A percentile compares a stretch with the other conserved stretches of the same genome.
phyloP scores from a whole-genome alignment of 345 rosid species.

The Acer yangbiense region DNA sequence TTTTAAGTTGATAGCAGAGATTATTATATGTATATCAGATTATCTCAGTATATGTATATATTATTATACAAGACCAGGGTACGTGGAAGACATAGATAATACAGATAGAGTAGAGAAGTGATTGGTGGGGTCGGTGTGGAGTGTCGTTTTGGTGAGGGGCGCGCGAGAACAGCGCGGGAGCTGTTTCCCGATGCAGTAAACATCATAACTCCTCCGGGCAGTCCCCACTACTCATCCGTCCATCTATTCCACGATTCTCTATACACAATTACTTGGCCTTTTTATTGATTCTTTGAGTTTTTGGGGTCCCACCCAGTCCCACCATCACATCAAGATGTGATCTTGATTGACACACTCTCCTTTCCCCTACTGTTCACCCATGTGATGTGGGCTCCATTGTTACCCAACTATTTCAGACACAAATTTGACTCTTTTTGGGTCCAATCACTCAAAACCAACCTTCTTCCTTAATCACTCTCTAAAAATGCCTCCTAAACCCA shows the following conservation, averaged over 20 bases:
- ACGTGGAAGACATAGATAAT: no score
- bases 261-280: background rate
- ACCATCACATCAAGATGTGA: slow-evolving; percentile 16
- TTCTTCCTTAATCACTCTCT: no score
- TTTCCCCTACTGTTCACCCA: slow-evolving; percentile 28
- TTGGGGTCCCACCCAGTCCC: background rate
- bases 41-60: no score
- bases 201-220: slow-evolving; percentile 15
- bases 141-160: slow-evolving; percentile 33
- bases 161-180: slow-evolving; percentile 86
- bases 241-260: slow-evolving; percentile 3
- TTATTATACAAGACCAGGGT: no score
- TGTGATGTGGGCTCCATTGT: slow-evolving; percentile 43
- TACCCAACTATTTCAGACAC: slow-evolving; percentile 33
- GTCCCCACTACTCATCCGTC: slow-evolving; percentile 14
- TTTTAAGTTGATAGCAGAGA: background rate
- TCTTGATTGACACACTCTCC: slow-evolving; percentile 8
- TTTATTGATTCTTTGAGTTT: background rate
- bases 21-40: no score
- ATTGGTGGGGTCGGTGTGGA: slow-evolving; percentile 13
- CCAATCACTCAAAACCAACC: slow-evolving; percentile 19
- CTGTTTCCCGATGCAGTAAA: slow-evolving; percentile 61
- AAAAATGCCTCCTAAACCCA: no score
- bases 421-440: slow-evolving; percentile 34
- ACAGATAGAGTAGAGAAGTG: background rate